Evolutionary conservation across 768 basidiomycete species (phyloP).

Genomic region (Phallus indusiatus): DNA sequence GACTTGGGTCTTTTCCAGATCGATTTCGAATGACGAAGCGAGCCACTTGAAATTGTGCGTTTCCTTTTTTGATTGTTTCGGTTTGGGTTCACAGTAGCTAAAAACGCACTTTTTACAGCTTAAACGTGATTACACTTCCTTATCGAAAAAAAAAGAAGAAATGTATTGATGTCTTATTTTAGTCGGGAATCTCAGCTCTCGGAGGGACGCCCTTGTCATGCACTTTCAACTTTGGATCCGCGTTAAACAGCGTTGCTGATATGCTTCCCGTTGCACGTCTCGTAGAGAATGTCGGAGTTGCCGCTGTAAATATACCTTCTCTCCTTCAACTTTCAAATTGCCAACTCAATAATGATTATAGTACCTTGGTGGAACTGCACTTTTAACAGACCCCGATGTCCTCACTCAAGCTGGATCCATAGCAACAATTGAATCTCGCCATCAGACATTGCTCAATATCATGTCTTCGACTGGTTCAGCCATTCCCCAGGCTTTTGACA

Average conservation of each 20-base stretch:
- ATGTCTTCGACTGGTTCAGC: constrained; percentile 46
- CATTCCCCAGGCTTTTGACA: constrained; percentile 64
- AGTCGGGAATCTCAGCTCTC: constrained; percentile 42
- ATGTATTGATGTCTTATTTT: background rate
- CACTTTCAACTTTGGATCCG: constrained; percentile 58
- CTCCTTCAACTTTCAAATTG: background rate
- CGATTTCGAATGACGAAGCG: constrained; percentile 53
- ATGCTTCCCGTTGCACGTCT: constrained; percentile 66
- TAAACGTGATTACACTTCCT: constrained; percentile 4
- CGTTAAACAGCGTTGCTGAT: constrained; percentile 52
- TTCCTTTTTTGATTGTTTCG: background rate
- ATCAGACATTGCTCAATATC: constrained; percentile 69
- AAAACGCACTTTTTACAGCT: background rate
- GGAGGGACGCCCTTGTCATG: constrained; percentile 51
- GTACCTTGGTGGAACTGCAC: constrained; percentile 64
- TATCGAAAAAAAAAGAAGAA: background rate
- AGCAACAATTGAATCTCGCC: constrained; percentile 74
- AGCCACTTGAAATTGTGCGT: constrained; percentile 35
- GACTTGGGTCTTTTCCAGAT: constrained; percentile 12
- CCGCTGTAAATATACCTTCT: constrained; percentile 26
- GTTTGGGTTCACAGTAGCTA: constrained; percentile 11
- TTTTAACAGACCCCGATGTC: constrained; percentile 50
- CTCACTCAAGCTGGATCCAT: constrained; percentile 64
- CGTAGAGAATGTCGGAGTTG: constrained; percentile 68
- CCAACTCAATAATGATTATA: background rate